These are phyloP conservation scores for Monilinia laxa DNA, from an alignment of 2,329 filamentous ascomycete species.

Conservation along the genomic window DNA sequence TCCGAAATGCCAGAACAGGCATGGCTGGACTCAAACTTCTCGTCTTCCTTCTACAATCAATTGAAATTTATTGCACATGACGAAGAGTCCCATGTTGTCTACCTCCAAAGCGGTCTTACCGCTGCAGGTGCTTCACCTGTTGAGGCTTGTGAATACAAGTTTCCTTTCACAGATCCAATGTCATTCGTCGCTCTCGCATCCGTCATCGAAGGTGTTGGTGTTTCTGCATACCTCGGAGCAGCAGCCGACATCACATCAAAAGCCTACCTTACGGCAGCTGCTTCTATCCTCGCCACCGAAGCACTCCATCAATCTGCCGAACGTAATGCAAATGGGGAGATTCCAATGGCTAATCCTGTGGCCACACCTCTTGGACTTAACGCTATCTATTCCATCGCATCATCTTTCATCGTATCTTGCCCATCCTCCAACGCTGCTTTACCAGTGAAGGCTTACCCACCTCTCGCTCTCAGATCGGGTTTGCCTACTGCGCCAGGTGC, in stretches of 20 bases:
- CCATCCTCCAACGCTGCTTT: constrained; percentile 54
- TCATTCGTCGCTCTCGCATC: constrained; percentile 54
- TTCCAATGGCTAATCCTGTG: constrained; percentile 58
- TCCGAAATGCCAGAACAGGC: constrained; percentile 53
- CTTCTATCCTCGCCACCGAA: constrained; percentile 64
- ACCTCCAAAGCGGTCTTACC: constrained; percentile 49
- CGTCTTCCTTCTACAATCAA: constrained; percentile 55
- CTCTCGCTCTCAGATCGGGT: constrained; percentile 42
- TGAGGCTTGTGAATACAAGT: constrained; percentile 56
- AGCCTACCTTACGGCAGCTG: constrained; percentile 60
- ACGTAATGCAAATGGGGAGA: constrained; percentile 49
- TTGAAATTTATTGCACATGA: constrained; percentile 57
- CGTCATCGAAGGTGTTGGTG: constrained; percentile 58
- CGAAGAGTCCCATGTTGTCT: constrained; percentile 57
- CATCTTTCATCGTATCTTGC: constrained; percentile 59
- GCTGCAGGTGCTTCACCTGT: constrained; percentile 54
- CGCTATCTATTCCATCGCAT: constrained; percentile 62
- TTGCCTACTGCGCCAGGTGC: constrained; percentile 30
- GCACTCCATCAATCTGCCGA: constrained; percentile 65
- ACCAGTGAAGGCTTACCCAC: constrained; percentile 61
- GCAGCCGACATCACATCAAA: constrained; percentile 58
- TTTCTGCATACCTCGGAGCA: constrained; percentile 62
- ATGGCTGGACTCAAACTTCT: constrained; percentile 54
- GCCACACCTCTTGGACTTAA: constrained; percentile 59
- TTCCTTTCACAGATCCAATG: constrained; percentile 49